phyloP scores from a whole-genome alignment of 2,329 filamentous ascomycete genomes.

The Neonectria ditissima region DNA sequence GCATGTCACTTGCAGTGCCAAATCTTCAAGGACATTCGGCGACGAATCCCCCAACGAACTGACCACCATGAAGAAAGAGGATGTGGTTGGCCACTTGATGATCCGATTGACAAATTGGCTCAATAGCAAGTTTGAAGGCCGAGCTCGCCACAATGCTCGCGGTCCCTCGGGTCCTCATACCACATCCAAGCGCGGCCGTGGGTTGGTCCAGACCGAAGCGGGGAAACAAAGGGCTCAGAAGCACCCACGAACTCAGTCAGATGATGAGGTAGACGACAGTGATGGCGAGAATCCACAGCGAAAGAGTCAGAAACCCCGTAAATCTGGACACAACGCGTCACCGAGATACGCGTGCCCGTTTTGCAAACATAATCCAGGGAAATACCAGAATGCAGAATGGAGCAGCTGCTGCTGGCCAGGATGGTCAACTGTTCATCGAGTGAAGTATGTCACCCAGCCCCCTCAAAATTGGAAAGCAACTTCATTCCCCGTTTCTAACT shows the following conservation, averaged over 20 bases:
- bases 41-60: neutral
- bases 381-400: conserved; percentile 17
- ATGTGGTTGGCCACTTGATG: neutral
- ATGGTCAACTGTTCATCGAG: conserved; percentile 26
- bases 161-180: neutral
- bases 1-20: neutral
- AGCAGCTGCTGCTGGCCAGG: conserved; percentile 28
- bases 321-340: neutral
- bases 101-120: neutral
- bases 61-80: neutral
- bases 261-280: neutral
- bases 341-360: conserved; percentile 32
- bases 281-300: neutral
- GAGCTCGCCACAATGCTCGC: neutral
- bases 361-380: conserved; percentile 25
- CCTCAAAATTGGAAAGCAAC: neutral
- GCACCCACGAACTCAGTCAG: neutral
- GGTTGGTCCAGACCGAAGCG: neutral
- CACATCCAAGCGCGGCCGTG: too few species aligned
- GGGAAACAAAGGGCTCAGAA: neutral
- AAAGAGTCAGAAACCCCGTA: conserved; percentile 1
- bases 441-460: conserved; percentile 25
- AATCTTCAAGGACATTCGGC: neutral
- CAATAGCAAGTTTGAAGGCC: neutral
- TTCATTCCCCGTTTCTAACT: neutral